A percentile compares a stretch with the other conserved stretches of the same genome.
Evolutionary conservation across 1,284 basidiomycete genomes (phyloP).

Genomic region (Pterulicium gracile): DNA sequence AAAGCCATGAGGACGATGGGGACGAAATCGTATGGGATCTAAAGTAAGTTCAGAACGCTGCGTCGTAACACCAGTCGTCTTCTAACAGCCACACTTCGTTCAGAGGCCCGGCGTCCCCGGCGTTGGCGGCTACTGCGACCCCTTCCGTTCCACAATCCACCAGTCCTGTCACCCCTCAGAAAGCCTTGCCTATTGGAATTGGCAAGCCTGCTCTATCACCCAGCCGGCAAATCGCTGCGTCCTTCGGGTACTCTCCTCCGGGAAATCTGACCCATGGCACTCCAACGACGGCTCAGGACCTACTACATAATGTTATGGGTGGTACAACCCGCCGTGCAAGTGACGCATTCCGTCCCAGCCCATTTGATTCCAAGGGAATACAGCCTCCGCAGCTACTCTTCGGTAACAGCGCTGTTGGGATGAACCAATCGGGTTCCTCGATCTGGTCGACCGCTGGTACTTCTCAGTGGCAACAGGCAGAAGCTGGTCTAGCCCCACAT

Average conservation of each 20-base stretch:
- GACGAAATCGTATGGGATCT: conserved; percentile 41
- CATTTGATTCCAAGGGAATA: neutral
- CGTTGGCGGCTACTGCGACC: neutral
- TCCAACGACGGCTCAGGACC: neutral
- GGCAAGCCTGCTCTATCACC: no score
- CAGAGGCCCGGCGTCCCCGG: neutral
- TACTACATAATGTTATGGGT: neutral
- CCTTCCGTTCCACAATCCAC: neutral
- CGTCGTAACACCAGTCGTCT: no score
- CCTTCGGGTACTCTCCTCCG: no score
- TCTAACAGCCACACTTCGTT: no score
- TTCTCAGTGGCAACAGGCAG: neutral
- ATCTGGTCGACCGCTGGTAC: neutral
- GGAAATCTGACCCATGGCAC: neutral
- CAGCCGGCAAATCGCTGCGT: no score
- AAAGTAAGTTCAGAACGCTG: no score
- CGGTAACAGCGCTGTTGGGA: neutral
- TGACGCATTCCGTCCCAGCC: neutral
- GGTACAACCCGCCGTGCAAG: neutral
- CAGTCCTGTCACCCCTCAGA: neutral
- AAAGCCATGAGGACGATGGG: conserved; percentile 34
- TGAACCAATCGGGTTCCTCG: neutral
- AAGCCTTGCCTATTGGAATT: no score
- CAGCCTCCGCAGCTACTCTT: neutral
- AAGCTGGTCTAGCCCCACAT: neutral